Conservation (phyloP, 31 red algal genomes). For the Endocladia muricata region DNA sequence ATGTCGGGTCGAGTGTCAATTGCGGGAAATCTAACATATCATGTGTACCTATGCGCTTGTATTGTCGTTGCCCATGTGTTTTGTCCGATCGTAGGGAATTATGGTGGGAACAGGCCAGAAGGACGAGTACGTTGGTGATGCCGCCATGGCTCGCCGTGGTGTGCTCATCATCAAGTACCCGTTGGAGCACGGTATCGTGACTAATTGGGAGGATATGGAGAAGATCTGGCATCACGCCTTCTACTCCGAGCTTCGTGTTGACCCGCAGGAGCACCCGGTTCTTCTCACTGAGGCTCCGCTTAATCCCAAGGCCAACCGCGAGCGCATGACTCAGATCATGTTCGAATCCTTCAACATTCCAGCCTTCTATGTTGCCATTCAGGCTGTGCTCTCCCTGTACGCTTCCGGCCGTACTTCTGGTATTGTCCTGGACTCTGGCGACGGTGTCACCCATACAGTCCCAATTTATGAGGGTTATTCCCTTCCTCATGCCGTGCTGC, state of each 20-base stretch:
- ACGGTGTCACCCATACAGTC: conserved; percentile 99
- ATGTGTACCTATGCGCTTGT: not conserved
- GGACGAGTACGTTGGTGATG: conserved; percentile 99
- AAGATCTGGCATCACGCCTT: conserved; percentile 99
- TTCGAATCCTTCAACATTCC: conserved; percentile 98
- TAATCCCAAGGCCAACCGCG: conserved; percentile 98
- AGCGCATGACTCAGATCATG: conserved; percentile 99
- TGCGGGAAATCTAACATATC: not conserved
- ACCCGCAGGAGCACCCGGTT: conserved; percentile 93
- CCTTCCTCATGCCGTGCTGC: conserved; percentile 92
- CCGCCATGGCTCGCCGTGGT: conserved; percentile 96
- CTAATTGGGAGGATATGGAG: conserved; percentile 99
- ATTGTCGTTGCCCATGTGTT: too few species aligned
- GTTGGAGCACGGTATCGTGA: conserved; percentile 99
- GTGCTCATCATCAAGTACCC: conserved; percentile 99
- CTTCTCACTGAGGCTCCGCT: conserved; percentile 98
- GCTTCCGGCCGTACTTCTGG: conserved; percentile 99
- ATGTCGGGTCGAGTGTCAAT: not conserved
- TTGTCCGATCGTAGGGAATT: too few species aligned
- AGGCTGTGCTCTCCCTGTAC: conserved; percentile 98
- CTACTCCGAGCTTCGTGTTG: conserved; percentile 98
- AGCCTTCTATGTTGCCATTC: conserved; percentile 98
- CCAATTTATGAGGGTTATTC: conserved; percentile 99
- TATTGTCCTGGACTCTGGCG: conserved; percentile 97
- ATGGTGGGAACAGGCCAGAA: conserved; percentile 98